A percentile compares a stretch with the other conserved stretches of the same genome.
Conservation (phyloP, 1,284 basidiomycete species). For the Ganoderma lingzhi region DNA sequence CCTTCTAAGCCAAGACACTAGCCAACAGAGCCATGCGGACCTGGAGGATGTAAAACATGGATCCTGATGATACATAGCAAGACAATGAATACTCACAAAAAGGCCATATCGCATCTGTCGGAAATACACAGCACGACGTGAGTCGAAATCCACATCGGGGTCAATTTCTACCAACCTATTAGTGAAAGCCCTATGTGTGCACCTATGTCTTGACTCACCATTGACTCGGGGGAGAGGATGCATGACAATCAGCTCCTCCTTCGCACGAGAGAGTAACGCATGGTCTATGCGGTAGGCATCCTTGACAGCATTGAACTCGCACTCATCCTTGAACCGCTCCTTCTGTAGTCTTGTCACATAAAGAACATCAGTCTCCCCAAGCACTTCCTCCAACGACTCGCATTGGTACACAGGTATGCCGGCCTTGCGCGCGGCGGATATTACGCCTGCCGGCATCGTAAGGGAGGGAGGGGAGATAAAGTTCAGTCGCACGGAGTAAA, state of each 20-base stretch:
- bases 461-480: slow-evolving; percentile 94
- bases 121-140: slow-evolving; percentile 95
- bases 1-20: slow-evolving; percentile 63
- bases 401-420: slow-evolving; percentile 85
- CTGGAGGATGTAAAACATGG: slow-evolving; percentile 43
- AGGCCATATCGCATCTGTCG: slow-evolving; percentile 98
- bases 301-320: slow-evolving; percentile 92
- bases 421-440: slow-evolving; percentile 83
- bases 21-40: slow-evolving; percentile 82
- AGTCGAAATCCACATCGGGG: slow-evolving; percentile 98
- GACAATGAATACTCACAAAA: slow-evolving; percentile 71
- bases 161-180: slow-evolving; percentile 83
- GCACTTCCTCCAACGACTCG: slow-evolving; percentile 89
- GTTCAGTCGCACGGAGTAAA: slow-evolving; percentile 96
- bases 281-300: slow-evolving; percentile 96
- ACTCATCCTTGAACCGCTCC: slow-evolving; percentile 88
- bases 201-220: slow-evolving; percentile 50
- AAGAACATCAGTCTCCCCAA: slow-evolving; percentile 94
- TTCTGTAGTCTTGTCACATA: slow-evolving; percentile 98
- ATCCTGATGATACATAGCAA: background rate
- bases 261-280: slow-evolving; percentile 89
- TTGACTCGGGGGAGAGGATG: slow-evolving; percentile 96
- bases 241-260: slow-evolving; percentile 98
- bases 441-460: slow-evolving; percentile 90
- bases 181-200: background rate